Percentiles rank a stretch among this genome's conserved stretches.
Evolutionary conservation across 1,139 yeast species (phyloP).

Genomic region (Saccharomyces hybrid): DNA sequence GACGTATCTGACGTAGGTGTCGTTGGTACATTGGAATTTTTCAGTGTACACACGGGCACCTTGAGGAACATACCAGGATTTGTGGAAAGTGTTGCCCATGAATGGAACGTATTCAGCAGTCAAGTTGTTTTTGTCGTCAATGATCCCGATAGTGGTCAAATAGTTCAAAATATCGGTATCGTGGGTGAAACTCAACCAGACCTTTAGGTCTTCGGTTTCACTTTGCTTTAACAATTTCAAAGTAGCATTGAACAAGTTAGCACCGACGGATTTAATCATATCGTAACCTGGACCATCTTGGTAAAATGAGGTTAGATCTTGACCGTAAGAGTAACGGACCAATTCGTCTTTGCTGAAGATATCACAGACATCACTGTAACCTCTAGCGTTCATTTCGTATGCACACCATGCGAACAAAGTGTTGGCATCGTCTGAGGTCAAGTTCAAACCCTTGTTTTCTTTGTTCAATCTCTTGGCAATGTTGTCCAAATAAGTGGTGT

Average conservation of each 20-base stretch:
- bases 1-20: slow-evolving; percentile 42
- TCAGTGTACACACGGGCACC: slow-evolving; percentile 50
- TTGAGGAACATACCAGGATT: slow-evolving; percentile 40
- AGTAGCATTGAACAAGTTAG: slow-evolving; percentile 43
- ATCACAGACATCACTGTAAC: slow-evolving; percentile 46
- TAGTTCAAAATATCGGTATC: slow-evolving; percentile 49
- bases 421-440: slow-evolving; percentile 37
- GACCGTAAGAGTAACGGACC: slow-evolving; percentile 39
- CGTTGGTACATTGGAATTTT: slow-evolving; percentile 36
- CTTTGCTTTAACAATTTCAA: slow-evolving; percentile 23
- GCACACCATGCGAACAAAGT: slow-evolving; percentile 46
- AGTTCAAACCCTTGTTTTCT: slow-evolving; percentile 38
- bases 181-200: slow-evolving; percentile 47
- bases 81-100: slow-evolving; percentile 24
- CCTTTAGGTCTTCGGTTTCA: slow-evolving; percentile 24
- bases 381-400: slow-evolving; percentile 48
- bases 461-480: slow-evolving; percentile 36
- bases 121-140: slow-evolving; percentile 28
- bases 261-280: slow-evolving; percentile 39
- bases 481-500: slow-evolving; percentile 29
- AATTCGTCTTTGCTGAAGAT: slow-evolving; percentile 51
- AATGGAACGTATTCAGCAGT: slow-evolving; percentile 36
- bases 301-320: slow-evolving; percentile 45
- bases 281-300: slow-evolving; percentile 47
- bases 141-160: slow-evolving; percentile 45